Conservation (phyloP, 805 yeast species). For the Phaffomyces opuntiae region DNA sequence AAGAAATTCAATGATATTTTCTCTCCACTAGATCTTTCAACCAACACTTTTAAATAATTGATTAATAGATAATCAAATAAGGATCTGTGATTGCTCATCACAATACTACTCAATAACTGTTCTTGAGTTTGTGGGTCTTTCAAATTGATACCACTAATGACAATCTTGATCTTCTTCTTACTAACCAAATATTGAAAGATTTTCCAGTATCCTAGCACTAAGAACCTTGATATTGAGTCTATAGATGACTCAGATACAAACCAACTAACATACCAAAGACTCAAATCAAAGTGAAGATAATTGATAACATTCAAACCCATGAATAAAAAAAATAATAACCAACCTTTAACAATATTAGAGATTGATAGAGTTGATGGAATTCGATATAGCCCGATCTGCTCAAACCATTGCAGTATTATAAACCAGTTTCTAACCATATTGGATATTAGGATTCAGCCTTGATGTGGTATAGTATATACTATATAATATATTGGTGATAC, state of each 20-base stretch:
- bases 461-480: no score
- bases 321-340: constrained; percentile 12
- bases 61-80: constrained; percentile 58
- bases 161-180: constrained; percentile 20
- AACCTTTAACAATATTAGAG: constrained; percentile 14
- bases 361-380: constrained; percentile 14
- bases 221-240: background rate
- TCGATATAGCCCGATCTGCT: constrained; percentile 18
- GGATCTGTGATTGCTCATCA: constrained; percentile 57
- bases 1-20: constrained; percentile 41
- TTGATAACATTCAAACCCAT: constrained; percentile 5
- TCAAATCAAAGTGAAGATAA: background rate
- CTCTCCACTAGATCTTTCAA: constrained; percentile 19
- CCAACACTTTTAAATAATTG: constrained; percentile 25
- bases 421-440: background rate
- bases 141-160: constrained; percentile 21
- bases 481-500: no score
- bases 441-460: no score
- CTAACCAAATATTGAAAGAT: constrained; percentile 14
- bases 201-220: constrained; percentile 2
- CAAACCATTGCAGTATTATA: constrained; percentile 10
- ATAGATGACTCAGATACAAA: constrained; percentile 4
- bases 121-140: constrained; percentile 15
- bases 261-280: background rate
- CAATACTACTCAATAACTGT: constrained; percentile 27